Evolutionary conservation across 177 flowering plant genomes (phyloP), one percentile per base, ranked within the genome.

Genomic region (Telopea speciosissima): DNA sequence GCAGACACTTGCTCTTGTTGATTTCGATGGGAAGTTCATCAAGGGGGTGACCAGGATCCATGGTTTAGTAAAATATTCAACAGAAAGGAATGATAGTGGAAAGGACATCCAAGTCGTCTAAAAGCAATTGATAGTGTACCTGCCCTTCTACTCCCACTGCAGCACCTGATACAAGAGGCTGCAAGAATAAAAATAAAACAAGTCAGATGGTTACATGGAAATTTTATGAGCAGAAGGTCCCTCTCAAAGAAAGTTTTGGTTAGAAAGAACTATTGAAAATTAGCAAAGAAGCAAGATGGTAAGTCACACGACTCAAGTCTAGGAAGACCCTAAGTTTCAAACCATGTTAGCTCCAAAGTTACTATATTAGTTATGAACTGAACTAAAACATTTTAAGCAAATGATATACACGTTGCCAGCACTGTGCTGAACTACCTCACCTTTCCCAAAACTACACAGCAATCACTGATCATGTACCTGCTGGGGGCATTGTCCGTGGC

Each of bases 101-200:
- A 44, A 70, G 66, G 22, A 54, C 33, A 31, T 45, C 36, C 60
- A 52, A 13, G 17, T 28, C 24, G 12, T 6, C 11, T 49, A 67
- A 67, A 17, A 24, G 36, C 9, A n/a, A 40, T n/a, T 7, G 31
- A 58, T 25, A 60, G 42, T 45, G 24, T 77, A 94, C 98, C 95
- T 94, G 99, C 45, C 99, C 99, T 84, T 95, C 99, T 77, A 95
- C 76, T 82, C 97, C 99, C 61, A 95, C 66, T 24, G 99, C 99
- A 79, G 99, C 99, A 78, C 99, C 99, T 40, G 99, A 95, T 66
- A 95, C 88, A 54, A 95, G 97, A 80, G 99, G 99, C 99, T 94
- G 87, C 85, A 82, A 36, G 52, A 64, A 66, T 13, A 52, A 72
- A 62, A 11, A n/a, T 8, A 17, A 40, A 25, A 58, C 1, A 58